A percentile compares a stretch with the other conserved stretches of the same genome.
Conservation (phyloP, 1,139 yeast species). For the Geotrichum fermentans region DNA sequence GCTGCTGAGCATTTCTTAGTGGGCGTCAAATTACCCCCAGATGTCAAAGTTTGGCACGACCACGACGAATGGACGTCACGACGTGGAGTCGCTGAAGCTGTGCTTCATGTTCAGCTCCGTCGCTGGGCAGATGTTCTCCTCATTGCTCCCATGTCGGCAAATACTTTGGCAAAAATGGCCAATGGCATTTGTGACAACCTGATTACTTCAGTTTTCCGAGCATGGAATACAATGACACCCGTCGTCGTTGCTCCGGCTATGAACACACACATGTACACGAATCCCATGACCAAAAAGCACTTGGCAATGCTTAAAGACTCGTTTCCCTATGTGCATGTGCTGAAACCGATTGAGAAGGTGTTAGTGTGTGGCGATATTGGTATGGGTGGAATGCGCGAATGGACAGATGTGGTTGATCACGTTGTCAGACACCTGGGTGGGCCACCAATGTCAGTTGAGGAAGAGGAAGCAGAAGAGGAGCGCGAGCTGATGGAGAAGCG, state of each 20-base stretch:
- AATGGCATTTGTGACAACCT: constrained; percentile 90
- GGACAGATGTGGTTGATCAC: constrained; percentile 86
- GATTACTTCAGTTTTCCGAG: constrained; percentile 70
- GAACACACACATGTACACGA: constrained; percentile 95
- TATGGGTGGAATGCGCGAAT: constrained; percentile 96
- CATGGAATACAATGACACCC: constrained; percentile 89
- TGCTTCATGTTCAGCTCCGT: constrained; percentile 80
- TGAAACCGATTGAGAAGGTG: constrained; percentile 90
- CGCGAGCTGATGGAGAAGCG: constrained; percentile 14
- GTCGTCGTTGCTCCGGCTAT: constrained; percentile 92
- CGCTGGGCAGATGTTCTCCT: constrained; percentile 94
- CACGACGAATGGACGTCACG: constrained; percentile 80
- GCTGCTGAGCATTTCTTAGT: constrained; percentile 77
- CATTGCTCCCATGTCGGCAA: constrained; percentile 91
- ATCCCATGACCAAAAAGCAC: constrained; percentile 87
- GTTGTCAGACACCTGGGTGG: constrained; percentile 48
- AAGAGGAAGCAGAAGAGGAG: constrained; percentile 18
- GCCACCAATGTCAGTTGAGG: constrained; percentile 28
- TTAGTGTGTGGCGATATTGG: constrained; percentile 95
- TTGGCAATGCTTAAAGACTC: constrained; percentile 55
- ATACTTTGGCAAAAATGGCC: constrained; percentile 83
- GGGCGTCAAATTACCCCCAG: constrained; percentile 72
- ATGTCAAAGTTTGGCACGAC: constrained; percentile 89
- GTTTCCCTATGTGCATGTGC: constrained; percentile 69
- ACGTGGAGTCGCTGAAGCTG: constrained; percentile 54